These are phyloP conservation scores for Datisca glomerata DNA, from an alignment of 306 rosid genomes.

Conservation along the genomic window DNA sequence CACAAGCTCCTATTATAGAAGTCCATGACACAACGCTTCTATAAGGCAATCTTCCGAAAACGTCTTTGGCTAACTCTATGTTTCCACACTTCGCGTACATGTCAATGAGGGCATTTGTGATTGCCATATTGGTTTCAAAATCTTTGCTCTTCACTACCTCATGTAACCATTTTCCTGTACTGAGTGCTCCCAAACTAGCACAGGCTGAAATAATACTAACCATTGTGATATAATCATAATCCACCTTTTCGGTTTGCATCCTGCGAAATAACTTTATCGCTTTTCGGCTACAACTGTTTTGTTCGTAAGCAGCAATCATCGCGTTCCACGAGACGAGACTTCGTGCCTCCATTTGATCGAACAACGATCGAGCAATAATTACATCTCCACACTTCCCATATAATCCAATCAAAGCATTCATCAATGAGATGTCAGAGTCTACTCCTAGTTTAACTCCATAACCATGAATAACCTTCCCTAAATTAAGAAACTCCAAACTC, in stretches of 20 bases:
- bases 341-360: constrained; percentile 10
- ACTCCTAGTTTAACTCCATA: constrained; percentile 29
- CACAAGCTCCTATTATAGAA: constrained; percentile 12
- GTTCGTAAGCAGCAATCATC: constrained; percentile 11
- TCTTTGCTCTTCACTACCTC: constrained; percentile 4
- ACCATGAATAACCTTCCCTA: constrained; percentile 32
- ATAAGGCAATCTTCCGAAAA: constrained; percentile 5
- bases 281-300: neutral
- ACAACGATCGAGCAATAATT: constrained; percentile 9
- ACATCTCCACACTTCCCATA: constrained; percentile 29
- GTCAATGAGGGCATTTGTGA: constrained; percentile 4
- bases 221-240: constrained; percentile 5
- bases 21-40: constrained; percentile 12
- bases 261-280: constrained; percentile 6
- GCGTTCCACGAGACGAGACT: constrained; percentile 12
- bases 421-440: constrained; percentile 27
- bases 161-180: constrained; percentile 4
- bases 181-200: neutral
- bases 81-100: constrained; percentile 14
- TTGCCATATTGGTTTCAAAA: constrained; percentile 1
- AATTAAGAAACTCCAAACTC: constrained; percentile 23
- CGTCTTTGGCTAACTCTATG: constrained; percentile 8
- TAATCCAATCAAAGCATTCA: constrained; percentile 32
- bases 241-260: constrained; percentile 6
- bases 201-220: constrained; percentile 6